Evolutionary conservation across 2,329 filamentous ascomycete genomes (phyloP), one percentile per base, ranked within the genome.

Genomic region (Trichoderma semiorbis): DNA sequence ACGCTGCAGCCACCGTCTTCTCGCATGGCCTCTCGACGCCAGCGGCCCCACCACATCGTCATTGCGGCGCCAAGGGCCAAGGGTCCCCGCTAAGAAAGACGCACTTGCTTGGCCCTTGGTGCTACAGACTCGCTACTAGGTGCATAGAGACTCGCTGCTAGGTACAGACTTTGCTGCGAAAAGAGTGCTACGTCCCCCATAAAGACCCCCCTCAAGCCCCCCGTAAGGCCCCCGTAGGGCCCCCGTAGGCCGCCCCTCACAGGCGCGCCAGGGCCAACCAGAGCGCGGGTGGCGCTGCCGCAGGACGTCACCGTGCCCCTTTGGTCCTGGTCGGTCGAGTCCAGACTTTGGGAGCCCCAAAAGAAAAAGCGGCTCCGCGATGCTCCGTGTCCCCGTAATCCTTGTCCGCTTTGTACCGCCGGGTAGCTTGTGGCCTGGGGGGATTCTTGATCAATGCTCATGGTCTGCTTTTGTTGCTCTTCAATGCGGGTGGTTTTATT

Each of bases 301-400:
- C 74, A 71, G 72, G 72, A 75, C 74, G 74, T 75, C 74, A 75
- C 74, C 70, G 73, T 69, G 50, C 73, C 72, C 69, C 70, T 70
- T 70, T 67, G 36, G 60, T 34, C 72, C 73, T 74, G 74, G 72
- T 47, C 74, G 66, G 39, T 55, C 28, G 71, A 67, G 73, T 75
- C 74, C 62, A 75, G 74, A 75, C 69, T 58, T 71, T 71, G 43
- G 24, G 30, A 36, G 32, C 61, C 69, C 69, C 47, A 71, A 58
- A 71, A 60, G 47, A 57, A 64, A 70, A 64, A 71, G 60, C 61
- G 69, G 61, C 34, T 71, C 69, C 58, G 60, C 60, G 43, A 70
- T 70, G 58, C 58, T 69, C 64, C 64, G 57, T 62, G 67, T 61
- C 36, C 21, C 26, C 36, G 7, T 26, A 18, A 65, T 60, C 69